Percentiles rank a stretch among this genome's conserved stretches.
Evolutionary conservation across 2,329 filamentous ascomycete species (phyloP).

Genomic region (Macroventuria anomochaeta): DNA sequence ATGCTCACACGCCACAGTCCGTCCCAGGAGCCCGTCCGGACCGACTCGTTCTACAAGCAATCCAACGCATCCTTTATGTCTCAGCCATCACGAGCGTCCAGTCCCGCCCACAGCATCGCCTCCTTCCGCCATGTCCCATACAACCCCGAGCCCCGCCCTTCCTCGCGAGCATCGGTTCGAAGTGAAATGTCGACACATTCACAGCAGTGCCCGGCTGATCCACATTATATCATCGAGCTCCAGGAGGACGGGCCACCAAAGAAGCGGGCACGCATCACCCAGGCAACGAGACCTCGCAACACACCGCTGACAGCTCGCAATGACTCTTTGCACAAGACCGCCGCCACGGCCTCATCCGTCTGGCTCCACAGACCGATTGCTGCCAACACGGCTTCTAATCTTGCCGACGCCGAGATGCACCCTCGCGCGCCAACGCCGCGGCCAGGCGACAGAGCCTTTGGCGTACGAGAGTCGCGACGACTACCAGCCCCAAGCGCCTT

Average conservation of each 20-base stretch:
- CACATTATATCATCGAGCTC: constrained; percentile 35
- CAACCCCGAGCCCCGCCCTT: constrained; percentile 45
- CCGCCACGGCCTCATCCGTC: constrained; percentile 87
- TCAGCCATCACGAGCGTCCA: constrained; percentile 52
- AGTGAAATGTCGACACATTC: constrained; percentile 35
- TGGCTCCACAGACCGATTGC: constrained; percentile 80
- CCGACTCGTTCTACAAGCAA: constrained; percentile 39
- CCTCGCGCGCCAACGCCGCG: constrained; percentile 80
- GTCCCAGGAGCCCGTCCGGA: constrained; percentile 32
- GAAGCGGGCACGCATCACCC: constrained; percentile 81
- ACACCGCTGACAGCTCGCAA: constrained; percentile 74
- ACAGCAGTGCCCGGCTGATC: constrained; percentile 29
- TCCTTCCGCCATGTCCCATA: constrained; percentile 45
- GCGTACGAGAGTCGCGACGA: constrained; percentile 39
- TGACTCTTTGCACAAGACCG: constrained; percentile 86
- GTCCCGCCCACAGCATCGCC: constrained; percentile 53
- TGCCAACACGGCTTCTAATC: constrained; percentile 55
- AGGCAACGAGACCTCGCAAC: constrained; percentile 74
- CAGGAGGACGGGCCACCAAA: constrained; percentile 64
- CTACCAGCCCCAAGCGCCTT: constrained; percentile 56
- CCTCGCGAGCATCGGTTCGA: constrained; percentile 49
- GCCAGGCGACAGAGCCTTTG: constrained; percentile 57
- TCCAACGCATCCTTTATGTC: constrained; percentile 34
- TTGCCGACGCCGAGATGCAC: constrained; percentile 70
- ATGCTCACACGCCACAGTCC: constrained; percentile 46